Percentiles rank a stretch among this genome's conserved stretches.
phyloP scores from a whole-genome alignment of 2,329 filamentous ascomycete genomes.

The Talaromyces albobiverticillius region DNA sequence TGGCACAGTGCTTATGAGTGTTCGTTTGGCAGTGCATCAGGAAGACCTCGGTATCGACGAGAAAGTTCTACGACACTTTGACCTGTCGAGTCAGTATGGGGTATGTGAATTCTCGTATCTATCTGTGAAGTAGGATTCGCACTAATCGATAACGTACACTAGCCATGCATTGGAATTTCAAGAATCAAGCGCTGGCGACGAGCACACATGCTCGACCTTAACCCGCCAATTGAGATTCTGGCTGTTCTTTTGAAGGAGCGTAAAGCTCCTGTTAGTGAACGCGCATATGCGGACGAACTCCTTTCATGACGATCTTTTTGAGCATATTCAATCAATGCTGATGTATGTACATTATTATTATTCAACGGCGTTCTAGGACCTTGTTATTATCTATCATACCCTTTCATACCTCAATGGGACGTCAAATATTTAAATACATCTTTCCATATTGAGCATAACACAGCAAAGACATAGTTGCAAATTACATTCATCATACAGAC shows the following conservation, averaged over 20 bases:
- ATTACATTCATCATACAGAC: too few relatives aligned
- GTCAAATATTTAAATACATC: too few relatives aligned
- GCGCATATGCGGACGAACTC: conserved; percentile 59
- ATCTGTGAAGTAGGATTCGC: neutral
- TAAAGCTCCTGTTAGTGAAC: conserved; percentile 48
- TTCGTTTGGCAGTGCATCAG: conserved; percentile 64
- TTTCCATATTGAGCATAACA: too few relatives aligned
- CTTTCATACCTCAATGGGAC: neutral
- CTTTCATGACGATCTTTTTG: conserved; percentile 24
- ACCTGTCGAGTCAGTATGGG: conserved; percentile 86
- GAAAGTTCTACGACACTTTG: conserved; percentile 88
- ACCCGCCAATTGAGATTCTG: conserved; percentile 85
- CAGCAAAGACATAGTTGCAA: too few relatives aligned
- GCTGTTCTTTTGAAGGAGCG: conserved; percentile 74
- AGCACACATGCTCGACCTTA: conserved; percentile 76
- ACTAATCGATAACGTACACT: conserved; percentile 4
- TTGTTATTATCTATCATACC: neutral
- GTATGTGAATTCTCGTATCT: conserved; percentile 55
- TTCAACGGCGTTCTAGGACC: conserved; percentile 3
- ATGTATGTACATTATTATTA: neutral
- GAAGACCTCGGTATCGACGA: conserved; percentile 68
- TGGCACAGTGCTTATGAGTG: neutral
- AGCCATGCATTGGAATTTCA: conserved; percentile 86
- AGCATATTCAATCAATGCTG: neutral
- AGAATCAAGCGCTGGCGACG: conserved; percentile 84